phyloP scores from a whole-genome alignment of 2,329 filamentous ascomycete species.

The Akanthomyces muscarius region DNA sequence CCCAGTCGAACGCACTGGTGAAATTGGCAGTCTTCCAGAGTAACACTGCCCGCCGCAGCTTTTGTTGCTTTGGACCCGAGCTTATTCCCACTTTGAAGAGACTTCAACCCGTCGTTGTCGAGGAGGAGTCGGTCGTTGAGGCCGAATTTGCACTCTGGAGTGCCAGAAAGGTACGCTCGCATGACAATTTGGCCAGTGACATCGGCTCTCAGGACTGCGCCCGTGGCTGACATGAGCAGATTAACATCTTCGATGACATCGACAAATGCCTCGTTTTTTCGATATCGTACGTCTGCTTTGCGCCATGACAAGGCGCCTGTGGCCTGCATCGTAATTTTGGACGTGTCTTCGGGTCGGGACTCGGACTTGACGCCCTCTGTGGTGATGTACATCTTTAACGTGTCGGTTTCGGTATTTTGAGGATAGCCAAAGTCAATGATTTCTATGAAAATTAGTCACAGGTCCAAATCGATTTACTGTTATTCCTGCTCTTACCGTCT shows the following conservation, averaged over 20 bases:
- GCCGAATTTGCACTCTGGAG: slow-evolving; percentile 97
- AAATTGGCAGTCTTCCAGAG: slow-evolving; percentile 96
- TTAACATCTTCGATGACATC: slow-evolving; percentile 99
- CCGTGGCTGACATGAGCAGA: slow-evolving; percentile 96
- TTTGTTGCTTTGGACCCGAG: slow-evolving; percentile 86
- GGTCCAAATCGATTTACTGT: too few relatives aligned
- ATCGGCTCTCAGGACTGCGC: slow-evolving; percentile 89
- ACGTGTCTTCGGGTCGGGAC: slow-evolving; percentile 80
- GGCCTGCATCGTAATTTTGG: slow-evolving; percentile 98
- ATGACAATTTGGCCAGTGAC: slow-evolving; percentile 98
- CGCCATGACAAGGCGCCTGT: slow-evolving; percentile 96
- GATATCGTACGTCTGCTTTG: slow-evolving; percentile 95
- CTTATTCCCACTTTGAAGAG: slow-evolving; percentile 68
- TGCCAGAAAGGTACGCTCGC: slow-evolving; percentile 94
- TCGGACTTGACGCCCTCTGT: slow-evolving; percentile 97
- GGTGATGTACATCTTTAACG: slow-evolving; percentile 99
- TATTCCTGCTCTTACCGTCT: slow-evolving; percentile 58
- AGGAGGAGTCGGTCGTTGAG: slow-evolving; percentile 91
- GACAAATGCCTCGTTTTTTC: slow-evolving; percentile 98
- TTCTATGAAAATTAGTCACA: slow-evolving; percentile 49
- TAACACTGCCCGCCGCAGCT: slow-evolving; percentile 91
- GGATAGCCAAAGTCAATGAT: slow-evolving; percentile 99
- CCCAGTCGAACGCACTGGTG: slow-evolving; percentile 98
- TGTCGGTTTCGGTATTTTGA: slow-evolving; percentile 98
- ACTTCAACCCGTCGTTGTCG: slow-evolving; percentile 67